Base-by-base conservation (phyloP, 225 moss, liverwort and hornwort species). In the Anthoceros angustus region DNA sequence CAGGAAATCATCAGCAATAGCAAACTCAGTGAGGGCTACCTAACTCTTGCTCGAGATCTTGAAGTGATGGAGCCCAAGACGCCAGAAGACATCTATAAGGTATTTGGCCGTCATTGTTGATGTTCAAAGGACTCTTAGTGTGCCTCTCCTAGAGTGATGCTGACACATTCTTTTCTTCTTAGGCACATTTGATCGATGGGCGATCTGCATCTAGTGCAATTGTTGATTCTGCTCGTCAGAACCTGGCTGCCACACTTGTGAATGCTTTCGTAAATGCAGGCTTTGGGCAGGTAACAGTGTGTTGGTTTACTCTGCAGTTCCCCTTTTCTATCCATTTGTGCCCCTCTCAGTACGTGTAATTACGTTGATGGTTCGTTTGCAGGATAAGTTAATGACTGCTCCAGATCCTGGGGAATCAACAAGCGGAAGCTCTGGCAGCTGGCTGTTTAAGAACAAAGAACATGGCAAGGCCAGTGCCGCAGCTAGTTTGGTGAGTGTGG, bases 21-120 rank as follows among this genome's bases (percentile, higher is more conserved):
- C 80, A 98, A 87, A 78, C 76, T 98, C 48, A 98, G 92, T 74
- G 98, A 98, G 70, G 98, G 98, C 70, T 98, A 98, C 75, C 92
- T 98, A 45, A 88, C 98, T 10, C 89, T 98, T 66, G 92, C 98
- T 64, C 92, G 98, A 49, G 98, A 98, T 78, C 86, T 98, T 60
- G 92, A 98, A 77, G 98, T 98, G 14, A 98, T 98, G 98, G 98
- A 98, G 76, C 89, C 95, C 7, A 98, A 98, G 75, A 92, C 87
- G 32, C 98, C 92, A 43, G 98, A 98, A 68, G 92, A 98, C 73
- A 92, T 98, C 16, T 98, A 98, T 71, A 98, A 98, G 89, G 91
- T 94, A 16, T 9, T 39, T 10, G 5, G 16, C 6, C 32, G 7
- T 38, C 7, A 15, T 5, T 41, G 16, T 0, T n/a, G 0, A 24